Evolutionary conservation across 345 rosid genomes (phyloP).

Genomic region (Citrus sinensis): DVS_A1.0 CM039163.1:42272001-42272500

Average conservation of each 20-base stretch:
- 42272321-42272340: slow-evolving; percentile 89
- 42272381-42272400: slow-evolving; percentile 79
- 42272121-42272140: slow-evolving; percentile 83
- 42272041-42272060: slow-evolving; percentile 96
- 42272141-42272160: slow-evolving; percentile 89
- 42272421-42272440: slow-evolving; percentile 80
- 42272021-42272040: slow-evolving; percentile 56
- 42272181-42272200: slow-evolving; percentile 81
- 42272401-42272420: slow-evolving; percentile 96
- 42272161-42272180: slow-evolving; percentile 77
- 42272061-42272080: slow-evolving; percentile 77
- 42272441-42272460: slow-evolving; percentile 85
- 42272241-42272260: slow-evolving; percentile 67
- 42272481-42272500: slow-evolving; percentile 84
- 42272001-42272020: slow-evolving; percentile 94
- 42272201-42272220: slow-evolving; percentile 79
- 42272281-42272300: slow-evolving; percentile 67
- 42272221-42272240: slow-evolving; percentile 96
- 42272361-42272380: slow-evolving; percentile 83
- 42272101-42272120: slow-evolving; percentile 97
- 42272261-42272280: slow-evolving; percentile 83
- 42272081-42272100: slow-evolving; percentile 93
- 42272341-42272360: slow-evolving; percentile 93
- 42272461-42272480: slow-evolving; percentile 95
- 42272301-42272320: slow-evolving; percentile 57